Conservation (phyloP, 805 yeast genomes). For the Saccharomycopsis schoenii region DNA sequence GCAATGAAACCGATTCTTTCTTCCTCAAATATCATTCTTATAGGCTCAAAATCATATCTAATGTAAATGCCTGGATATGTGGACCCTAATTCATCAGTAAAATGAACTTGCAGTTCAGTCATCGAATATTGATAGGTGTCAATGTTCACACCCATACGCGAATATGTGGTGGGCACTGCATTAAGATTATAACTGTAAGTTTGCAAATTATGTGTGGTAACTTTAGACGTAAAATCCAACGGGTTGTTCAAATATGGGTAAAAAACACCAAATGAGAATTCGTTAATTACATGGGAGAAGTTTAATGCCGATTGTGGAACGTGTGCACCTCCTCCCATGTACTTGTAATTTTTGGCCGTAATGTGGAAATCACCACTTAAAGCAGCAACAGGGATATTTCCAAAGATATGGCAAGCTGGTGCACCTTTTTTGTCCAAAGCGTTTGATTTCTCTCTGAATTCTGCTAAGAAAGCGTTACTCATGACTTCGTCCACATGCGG, state of each 20-base stretch:
- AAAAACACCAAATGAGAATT: conserved; percentile 84
- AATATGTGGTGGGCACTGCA: conserved; percentile 77
- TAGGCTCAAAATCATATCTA: conserved; percentile 83
- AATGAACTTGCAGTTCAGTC: conserved; percentile 36
- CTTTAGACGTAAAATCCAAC: conserved; percentile 64
- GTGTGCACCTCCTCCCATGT: conserved; percentile 35
- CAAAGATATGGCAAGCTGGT: conserved; percentile 82
- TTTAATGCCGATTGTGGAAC: conserved; percentile 47
- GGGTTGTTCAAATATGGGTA: conserved; percentile 83
- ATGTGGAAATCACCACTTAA: conserved; percentile 82
- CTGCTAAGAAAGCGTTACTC: conserved; percentile 57
- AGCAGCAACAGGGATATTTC: conserved; percentile 73
- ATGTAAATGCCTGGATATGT: conserved; percentile 69
- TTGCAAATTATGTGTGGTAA: conserved; percentile 38
- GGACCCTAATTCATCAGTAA: conserved; percentile 3
- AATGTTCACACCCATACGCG: conserved; percentile 56
- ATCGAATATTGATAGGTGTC: conserved; percentile 84
- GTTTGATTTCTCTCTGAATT: conserved; percentile 40
- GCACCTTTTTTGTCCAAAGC: conserved; percentile 35
- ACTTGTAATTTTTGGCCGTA: conserved; percentile 66
- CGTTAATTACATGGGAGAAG: conserved; percentile 77
- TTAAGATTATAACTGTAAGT: conserved; percentile 57
- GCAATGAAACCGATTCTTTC: conserved; percentile 65
- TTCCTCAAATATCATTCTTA: conserved; percentile 60
- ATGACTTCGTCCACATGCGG: conserved; percentile 61